Conservation (phyloP, 2,329 filamentous ascomycete species). For the Aspergillus uvarum region DNA sequence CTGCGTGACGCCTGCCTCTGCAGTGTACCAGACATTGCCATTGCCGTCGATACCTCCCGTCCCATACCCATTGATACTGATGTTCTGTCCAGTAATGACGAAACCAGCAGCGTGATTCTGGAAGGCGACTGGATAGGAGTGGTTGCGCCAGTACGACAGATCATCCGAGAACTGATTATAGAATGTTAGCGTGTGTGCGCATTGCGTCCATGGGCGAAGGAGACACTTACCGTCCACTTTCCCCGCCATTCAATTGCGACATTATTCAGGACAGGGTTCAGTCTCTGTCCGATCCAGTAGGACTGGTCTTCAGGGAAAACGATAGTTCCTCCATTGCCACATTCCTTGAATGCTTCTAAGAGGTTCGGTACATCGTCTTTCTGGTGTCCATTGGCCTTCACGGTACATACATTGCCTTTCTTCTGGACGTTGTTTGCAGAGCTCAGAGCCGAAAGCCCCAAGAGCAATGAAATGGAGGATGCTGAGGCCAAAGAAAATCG, state of each 20-base stretch:
- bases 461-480: neutral
- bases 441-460: conserved; percentile 7
- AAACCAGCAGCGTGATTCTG: conserved; percentile 59
- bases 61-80: conserved; percentile 53
- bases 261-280: conserved; percentile 53
- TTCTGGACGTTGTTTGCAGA: conserved; percentile 5
- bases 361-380: conserved; percentile 45
- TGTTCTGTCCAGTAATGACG: conserved; percentile 51
- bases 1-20: conserved; percentile 48
- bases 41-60: conserved; percentile 58
- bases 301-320: conserved; percentile 52
- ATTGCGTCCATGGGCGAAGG: neutral
- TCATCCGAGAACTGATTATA: conserved; percentile 47
- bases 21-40: conserved; percentile 56
- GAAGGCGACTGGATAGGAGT: conserved; percentile 54
- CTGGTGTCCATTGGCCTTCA: conserved; percentile 39
- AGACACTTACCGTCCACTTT: conserved; percentile 47
- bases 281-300: conserved; percentile 52
- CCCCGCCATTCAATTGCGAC: conserved; percentile 56
- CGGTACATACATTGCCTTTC: conserved; percentile 37
- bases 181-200: neutral
- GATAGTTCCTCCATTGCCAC: conserved; percentile 45
- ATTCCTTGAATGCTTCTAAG: conserved; percentile 41
- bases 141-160: conserved; percentile 56
- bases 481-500: neutral